Evolutionary conservation across 2,329 filamentous ascomycete species (phyloP).

Genomic region (Calonectria fujianensis): DNA sequence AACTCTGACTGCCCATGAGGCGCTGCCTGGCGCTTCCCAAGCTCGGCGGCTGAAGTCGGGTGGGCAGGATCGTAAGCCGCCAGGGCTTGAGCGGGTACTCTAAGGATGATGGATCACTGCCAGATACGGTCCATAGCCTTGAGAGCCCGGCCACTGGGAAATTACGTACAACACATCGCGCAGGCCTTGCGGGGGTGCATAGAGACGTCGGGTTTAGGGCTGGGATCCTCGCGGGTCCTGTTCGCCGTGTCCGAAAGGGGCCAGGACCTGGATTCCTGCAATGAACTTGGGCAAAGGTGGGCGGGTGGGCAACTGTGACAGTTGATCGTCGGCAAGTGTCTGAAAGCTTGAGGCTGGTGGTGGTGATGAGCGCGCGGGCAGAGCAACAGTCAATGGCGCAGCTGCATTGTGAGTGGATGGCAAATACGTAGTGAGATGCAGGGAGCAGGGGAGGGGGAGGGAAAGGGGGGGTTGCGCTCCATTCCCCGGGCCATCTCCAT

Average conservation of each 20-base stretch:
- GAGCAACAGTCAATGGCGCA: slow-evolving; percentile 25
- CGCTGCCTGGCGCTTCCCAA: slow-evolving; percentile 41
- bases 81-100: slow-evolving; percentile 50
- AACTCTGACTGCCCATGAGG: slow-evolving; percentile 44
- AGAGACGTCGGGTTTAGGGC: slow-evolving; percentile 34
- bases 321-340: slow-evolving; percentile 3
- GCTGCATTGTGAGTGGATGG: slow-evolving; percentile 32
- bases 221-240: slow-evolving; percentile 38
- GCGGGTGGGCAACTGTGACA: slow-evolving; percentile 36
- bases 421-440: slow-evolving; percentile 34
- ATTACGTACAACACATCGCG: slow-evolving; percentile 42
- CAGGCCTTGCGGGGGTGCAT: slow-evolving; percentile 34
- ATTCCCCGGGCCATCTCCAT: slow-evolving; percentile 41
- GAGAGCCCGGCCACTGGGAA: slow-evolving; percentile 40
- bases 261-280: slow-evolving; percentile 40
- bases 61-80: slow-evolving; percentile 54
- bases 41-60: slow-evolving; percentile 50
- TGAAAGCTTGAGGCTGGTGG: slow-evolving; percentile 19
- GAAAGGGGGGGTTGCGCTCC: slow-evolving; percentile 31
- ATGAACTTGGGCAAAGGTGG: slow-evolving; percentile 32
- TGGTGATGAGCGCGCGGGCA: slow-evolving; percentile 11
- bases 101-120: slow-evolving; percentile 36
- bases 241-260: slow-evolving; percentile 24
- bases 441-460: slow-evolving; percentile 36
- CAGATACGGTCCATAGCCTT: slow-evolving; percentile 35